Base-by-base conservation (phyloP, 2,329 filamentous ascomycete species). In the Dichotomopilus funicola region DNA sequence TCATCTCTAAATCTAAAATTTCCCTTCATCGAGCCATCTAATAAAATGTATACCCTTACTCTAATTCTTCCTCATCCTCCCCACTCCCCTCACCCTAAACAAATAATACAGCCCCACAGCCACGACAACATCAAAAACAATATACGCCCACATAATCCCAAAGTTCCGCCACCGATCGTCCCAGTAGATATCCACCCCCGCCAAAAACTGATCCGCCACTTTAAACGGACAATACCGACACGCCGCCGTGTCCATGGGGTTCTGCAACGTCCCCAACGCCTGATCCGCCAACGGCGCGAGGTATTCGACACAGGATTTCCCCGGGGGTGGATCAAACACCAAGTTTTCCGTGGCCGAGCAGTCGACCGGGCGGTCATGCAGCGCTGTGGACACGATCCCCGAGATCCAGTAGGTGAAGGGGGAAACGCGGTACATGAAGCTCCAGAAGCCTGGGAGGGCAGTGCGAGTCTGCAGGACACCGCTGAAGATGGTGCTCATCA, bases 371-470 rank as follows among this genome's bases (percentile, higher is more conserved):
- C 83, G 73, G 11, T 70, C 75, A 51, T 83, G 77, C 2, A 91
- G 73, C 66, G 86, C 80, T 0, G 85, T 87, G 1, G 82, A 75
- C 2, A 88, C 76, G 69, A 90, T 85, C 9, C 82, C 86, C 1
- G 77, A 76, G 56, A 90, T 82, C 75, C 77, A 82, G 68, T 88
- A 89, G 0, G 83, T 87, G 57, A 88, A 84, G 0, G 84, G 85
- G 0, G 78, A 83, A 9, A 82, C 74, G 33, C 81, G 78, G 68
- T 89, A 87, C 86, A 89, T 89, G 72, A 88, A 89, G 58, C 82
- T 82, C 87, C 87, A 91, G 73, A 90, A 90, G 0, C 81, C 77
- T 0, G 87, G 86, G 1, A 90, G 74, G 0, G 76, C 74, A 3
- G 65, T 57, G 0, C 83, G 79, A 0, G 77, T 69, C 57, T 85